A percentile compares a stretch with the other conserved stretches of the same genome.
phyloP scores from a whole-genome alignment of 192 early-diverging fungal species.

The Phycomyces blakesleeanus region DNA sequence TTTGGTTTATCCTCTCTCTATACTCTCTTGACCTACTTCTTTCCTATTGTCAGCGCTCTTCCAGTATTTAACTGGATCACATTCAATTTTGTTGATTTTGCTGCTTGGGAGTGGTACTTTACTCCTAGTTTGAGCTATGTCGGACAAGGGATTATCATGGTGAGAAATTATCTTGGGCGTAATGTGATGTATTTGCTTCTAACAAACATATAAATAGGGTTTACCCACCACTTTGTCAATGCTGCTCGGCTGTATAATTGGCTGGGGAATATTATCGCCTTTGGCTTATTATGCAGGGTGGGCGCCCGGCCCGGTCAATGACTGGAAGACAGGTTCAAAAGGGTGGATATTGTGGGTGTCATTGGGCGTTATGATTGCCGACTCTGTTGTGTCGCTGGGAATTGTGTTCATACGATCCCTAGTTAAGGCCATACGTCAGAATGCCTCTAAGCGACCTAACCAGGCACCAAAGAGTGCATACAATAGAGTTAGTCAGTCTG shows the following conservation, averaged over 20 bases:
- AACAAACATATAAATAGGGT: conserved; percentile 32
- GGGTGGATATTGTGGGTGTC: conserved; percentile 84
- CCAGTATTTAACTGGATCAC: conserved; percentile 56
- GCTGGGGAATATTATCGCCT: conserved; percentile 75
- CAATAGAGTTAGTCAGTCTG: background rate
- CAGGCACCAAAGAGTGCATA: background rate
- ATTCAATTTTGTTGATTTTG: conserved; percentile 46
- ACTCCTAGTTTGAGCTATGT: conserved; percentile 71
- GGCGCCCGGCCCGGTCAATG: conserved; percentile 64
- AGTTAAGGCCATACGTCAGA: conserved; percentile 36
- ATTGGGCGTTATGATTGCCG: conserved; percentile 75
- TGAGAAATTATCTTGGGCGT: conserved; percentile 9
- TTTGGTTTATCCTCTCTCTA: conserved; percentile 63
- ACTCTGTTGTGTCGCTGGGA: conserved; percentile 59
- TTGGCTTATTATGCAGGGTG: conserved; percentile 64
- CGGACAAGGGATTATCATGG: conserved; percentile 79
- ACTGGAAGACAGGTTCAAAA: conserved; percentile 65
- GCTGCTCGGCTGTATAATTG: conserved; percentile 64
- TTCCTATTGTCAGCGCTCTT: conserved; percentile 50
- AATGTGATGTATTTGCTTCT: background rate
- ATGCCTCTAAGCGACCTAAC: background rate
- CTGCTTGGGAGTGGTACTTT: conserved; percentile 67
- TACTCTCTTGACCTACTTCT: conserved; percentile 60
- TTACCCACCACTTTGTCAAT: conserved; percentile 70
- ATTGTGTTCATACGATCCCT: conserved; percentile 41